phyloP scores from a whole-genome alignment of 805 yeast species.

The Lipomyces yamanashiensis region DNA sequence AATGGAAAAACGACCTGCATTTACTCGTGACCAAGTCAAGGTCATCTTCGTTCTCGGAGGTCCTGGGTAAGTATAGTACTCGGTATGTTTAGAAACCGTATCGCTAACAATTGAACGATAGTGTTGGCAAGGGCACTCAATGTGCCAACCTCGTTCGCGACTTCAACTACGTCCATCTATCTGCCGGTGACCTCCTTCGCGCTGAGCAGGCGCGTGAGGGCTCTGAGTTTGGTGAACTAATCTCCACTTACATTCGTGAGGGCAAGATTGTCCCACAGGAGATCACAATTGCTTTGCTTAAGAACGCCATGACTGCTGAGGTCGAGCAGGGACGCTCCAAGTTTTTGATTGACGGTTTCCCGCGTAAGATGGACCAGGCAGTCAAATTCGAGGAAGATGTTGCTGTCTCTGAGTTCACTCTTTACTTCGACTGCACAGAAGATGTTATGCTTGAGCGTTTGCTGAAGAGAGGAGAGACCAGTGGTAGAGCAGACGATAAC shows the following conservation, averaged over 20 bases:
- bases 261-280: slow-evolving; percentile 93
- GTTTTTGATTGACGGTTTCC: slow-evolving; percentile 94
- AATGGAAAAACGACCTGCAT: slow-evolving; percentile 47
- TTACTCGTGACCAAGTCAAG: slow-evolving; percentile 67
- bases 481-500: slow-evolving; percentile 94
- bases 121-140: slow-evolving; percentile 95
- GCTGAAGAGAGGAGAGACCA: slow-evolving; percentile 88
- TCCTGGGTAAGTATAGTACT: slow-evolving; percentile 61
- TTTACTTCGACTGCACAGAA: slow-evolving; percentile 65
- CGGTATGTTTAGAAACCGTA: background rate
- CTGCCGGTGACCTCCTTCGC: slow-evolving; percentile 95
- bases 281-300: slow-evolving; percentile 80
- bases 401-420: slow-evolving; percentile 47
- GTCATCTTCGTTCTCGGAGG: slow-evolving; percentile 95
- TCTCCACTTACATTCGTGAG: slow-evolving; percentile 80
- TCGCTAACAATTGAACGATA: background rate
- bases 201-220: slow-evolving; percentile 87
- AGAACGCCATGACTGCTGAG: slow-evolving; percentile 70
- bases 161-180: slow-evolving; percentile 80
- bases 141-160: slow-evolving; percentile 82
- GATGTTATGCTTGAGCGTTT: slow-evolving; percentile 83
- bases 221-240: slow-evolving; percentile 82
- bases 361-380: slow-evolving; percentile 98
- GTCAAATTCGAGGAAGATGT: slow-evolving; percentile 80
- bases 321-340: slow-evolving; percentile 50